Percentiles rank a stretch among this genome's conserved stretches.
Evolutionary conservation across 768 basidiomycete species (phyloP).

Genomic region (Hypholoma fasciculare): DNA sequence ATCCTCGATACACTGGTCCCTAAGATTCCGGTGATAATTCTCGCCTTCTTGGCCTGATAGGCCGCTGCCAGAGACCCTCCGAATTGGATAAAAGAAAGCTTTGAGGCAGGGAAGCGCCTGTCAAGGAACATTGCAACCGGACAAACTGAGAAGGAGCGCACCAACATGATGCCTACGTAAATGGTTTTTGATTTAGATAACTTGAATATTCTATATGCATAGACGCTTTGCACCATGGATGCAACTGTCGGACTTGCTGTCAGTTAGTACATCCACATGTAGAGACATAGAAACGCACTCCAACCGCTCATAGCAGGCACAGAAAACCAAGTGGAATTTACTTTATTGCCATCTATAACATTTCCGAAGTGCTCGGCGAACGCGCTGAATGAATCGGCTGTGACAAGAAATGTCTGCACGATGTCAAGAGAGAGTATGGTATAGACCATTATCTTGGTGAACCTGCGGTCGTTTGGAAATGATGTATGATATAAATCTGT

Average conservation of each 20-base stretch:
- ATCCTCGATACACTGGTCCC: neutral
- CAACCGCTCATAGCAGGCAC: conserved; percentile 18
- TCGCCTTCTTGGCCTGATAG: neutral
- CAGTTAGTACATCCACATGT: neutral
- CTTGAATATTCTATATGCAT: neutral
- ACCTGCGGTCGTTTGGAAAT: neutral
- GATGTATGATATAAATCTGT: neutral
- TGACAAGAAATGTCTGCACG: neutral
- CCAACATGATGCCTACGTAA: neutral
- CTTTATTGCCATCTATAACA: neutral
- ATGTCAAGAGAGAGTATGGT: neutral
- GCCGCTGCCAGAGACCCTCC: neutral
- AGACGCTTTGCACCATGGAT: conserved; percentile 1
- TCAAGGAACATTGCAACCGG: neutral
- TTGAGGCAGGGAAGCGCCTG: neutral
- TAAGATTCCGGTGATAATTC: neutral
- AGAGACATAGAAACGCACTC: conserved; percentile 20
- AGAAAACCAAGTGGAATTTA: neutral
- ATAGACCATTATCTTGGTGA: neutral
- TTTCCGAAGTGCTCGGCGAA: neutral
- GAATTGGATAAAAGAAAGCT: neutral
- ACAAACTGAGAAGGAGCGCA: neutral
- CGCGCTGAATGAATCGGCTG: neutral
- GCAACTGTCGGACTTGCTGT: neutral
- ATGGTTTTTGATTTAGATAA: neutral